Evolutionary conservation across 1,139 yeast genomes (phyloP).

Genomic region (Pneumocystis canis): DNA sequence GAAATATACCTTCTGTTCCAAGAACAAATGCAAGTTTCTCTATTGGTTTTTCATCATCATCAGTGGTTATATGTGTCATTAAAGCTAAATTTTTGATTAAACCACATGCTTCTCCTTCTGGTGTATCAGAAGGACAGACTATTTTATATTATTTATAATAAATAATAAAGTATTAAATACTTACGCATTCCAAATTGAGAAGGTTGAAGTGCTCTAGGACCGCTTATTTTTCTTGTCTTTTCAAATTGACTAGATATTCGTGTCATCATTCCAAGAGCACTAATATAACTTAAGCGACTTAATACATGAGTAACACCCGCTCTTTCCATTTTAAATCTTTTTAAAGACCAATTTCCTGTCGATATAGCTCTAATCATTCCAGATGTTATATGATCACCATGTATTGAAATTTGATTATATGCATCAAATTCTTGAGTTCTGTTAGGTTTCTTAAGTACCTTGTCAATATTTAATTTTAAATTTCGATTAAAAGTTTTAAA

Average conservation of each 20-base stretch:
- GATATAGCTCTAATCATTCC: constrained; percentile 94
- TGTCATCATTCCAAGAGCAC: constrained; percentile 99
- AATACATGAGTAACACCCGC: constrained; percentile 98
- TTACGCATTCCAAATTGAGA: constrained; percentile 78
- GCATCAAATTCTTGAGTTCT: constrained; percentile 95
- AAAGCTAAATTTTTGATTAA: constrained; percentile 88
- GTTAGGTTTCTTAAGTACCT: constrained; percentile 82
- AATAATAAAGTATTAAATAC: background rate
- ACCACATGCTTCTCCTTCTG: constrained; percentile 99
- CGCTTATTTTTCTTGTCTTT: constrained; percentile 92
- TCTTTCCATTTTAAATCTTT: constrained; percentile 98
- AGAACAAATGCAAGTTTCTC: constrained; percentile 58
- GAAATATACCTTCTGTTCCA: constrained; percentile 55
- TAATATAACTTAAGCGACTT: constrained; percentile 76
- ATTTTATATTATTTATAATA: constrained; percentile 8
- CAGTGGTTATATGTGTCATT: constrained; percentile 98
- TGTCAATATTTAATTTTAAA: constrained; percentile 86
- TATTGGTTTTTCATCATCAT: constrained; percentile 88
- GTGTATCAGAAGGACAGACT: constrained; percentile 94
- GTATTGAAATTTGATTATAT: constrained; percentile 69
- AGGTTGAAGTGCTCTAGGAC: constrained; percentile 98
- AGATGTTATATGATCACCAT: constrained; percentile 80
- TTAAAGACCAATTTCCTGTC: constrained; percentile 96
- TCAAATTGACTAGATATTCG: constrained; percentile 96
- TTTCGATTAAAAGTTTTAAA: constrained; percentile 91